Conservation (phyloP, 768 basidiomycete genomes). For the Boletus coccyginus region DNA sequence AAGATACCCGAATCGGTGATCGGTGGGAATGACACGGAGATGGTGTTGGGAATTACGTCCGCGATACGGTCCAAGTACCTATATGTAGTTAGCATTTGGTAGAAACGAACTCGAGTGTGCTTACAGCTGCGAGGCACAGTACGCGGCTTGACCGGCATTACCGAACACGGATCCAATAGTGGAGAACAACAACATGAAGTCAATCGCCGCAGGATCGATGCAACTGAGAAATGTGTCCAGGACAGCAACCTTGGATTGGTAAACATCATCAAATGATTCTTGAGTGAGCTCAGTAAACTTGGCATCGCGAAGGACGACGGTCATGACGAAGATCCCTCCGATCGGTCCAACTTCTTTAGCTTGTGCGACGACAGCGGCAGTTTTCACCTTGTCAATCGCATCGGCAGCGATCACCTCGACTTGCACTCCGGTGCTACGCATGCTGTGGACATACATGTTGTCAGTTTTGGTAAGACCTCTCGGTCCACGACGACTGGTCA, state of each 20-base stretch:
- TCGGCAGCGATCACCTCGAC: slow-evolving; percentile 30
- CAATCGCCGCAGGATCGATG: slow-evolving; percentile 19
- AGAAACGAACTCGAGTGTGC: not conserved
- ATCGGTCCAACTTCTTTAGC: slow-evolving; percentile 25
- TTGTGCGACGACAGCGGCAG: slow-evolving; percentile 20
- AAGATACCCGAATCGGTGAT: slow-evolving; percentile 35
- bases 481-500: slow-evolving; percentile 26
- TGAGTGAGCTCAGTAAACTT: slow-evolving; percentile 34
- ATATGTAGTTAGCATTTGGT: not conserved
- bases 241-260: no score
- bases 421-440: slow-evolving; percentile 23
- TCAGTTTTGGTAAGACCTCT: slow-evolving; percentile 22
- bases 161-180: slow-evolving; percentile 35
- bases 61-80: slow-evolving; percentile 34
- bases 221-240: slow-evolving; percentile 16
- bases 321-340: slow-evolving; percentile 35
- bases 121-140: slow-evolving; percentile 23
- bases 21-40: slow-evolving; percentile 34
- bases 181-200: slow-evolving; percentile 35
- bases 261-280: slow-evolving; percentile 30
- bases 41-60: slow-evolving; percentile 28
- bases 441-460: slow-evolving; percentile 27
- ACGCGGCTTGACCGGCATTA: slow-evolving; percentile 23
- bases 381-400: slow-evolving; percentile 23
- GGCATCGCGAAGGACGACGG: slow-evolving; percentile 33